A percentile compares a stretch with the other conserved stretches of the same genome.
These are phyloP conservation scores for Trichoderma hamatum DNA, from an alignment of 2,329 filamentous ascomycete species.

Conservation along the genomic window DNA sequence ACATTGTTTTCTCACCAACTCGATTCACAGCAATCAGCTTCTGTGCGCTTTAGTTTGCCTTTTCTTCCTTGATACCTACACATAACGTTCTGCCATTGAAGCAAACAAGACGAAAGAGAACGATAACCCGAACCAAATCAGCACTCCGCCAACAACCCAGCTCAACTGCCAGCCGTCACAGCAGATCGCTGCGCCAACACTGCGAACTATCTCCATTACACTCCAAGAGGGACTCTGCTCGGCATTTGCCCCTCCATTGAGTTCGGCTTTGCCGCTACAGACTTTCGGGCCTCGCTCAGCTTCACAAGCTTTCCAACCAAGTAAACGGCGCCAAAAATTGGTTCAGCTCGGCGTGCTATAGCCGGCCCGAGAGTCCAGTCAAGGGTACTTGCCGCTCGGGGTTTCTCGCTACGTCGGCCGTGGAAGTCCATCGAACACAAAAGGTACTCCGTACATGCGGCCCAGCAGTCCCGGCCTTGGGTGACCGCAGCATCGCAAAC, in stretches of 20 bases:
- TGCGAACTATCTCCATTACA: slow-evolving; percentile 10
- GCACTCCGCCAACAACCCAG: background rate
- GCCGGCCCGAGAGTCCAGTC: slow-evolving; percentile 9
- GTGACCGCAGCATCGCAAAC: background rate
- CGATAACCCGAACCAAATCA: background rate
- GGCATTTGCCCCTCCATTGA: slow-evolving; percentile 12
- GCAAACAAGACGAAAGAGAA: background rate
- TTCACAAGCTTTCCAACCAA: background rate
- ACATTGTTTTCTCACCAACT: background rate
- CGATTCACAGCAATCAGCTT: background rate
- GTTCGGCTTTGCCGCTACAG: slow-evolving; percentile 8
- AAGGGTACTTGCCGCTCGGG: background rate
- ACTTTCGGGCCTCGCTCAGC: background rate
- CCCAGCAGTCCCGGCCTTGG: background rate
- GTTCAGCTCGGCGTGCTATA: slow-evolving; percentile 5
- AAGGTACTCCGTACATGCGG: background rate
- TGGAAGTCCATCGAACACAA: slow-evolving; percentile 16
- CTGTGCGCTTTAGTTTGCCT: background rate
- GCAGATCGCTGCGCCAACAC: background rate
- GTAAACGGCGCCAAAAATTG: background rate
- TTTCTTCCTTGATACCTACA: too few relatives aligned
- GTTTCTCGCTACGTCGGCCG: background rate
- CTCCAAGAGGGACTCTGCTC: background rate
- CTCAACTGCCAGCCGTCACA: background rate
- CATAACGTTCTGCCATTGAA: background rate